A percentile compares a stretch with the other conserved stretches of the same genome.
phyloP scores from a whole-genome alignment of 1,284 basidiomycete genomes.

The Ganoderma multipileum region DNA sequence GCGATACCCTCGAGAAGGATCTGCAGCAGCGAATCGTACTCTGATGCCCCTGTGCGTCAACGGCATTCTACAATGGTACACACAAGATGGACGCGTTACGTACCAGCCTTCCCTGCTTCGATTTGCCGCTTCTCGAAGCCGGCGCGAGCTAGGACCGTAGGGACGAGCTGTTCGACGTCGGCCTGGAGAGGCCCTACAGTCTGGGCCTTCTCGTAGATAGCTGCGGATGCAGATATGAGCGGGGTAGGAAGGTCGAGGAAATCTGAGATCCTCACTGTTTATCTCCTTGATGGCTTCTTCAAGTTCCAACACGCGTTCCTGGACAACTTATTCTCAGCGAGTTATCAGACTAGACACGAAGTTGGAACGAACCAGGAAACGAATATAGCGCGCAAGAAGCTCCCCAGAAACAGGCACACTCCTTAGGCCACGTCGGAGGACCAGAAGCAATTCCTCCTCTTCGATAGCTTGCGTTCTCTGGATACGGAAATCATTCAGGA shows the following conservation, averaged over 20 bases:
- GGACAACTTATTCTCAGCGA: background rate
- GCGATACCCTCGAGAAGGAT: conserved; percentile 67
- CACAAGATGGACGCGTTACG: conserved; percentile 17
- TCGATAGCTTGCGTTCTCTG: conserved; percentile 58
- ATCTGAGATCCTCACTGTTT: conserved; percentile 19
- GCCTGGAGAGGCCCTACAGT: conserved; percentile 58
- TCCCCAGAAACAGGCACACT: conserved; percentile 75
- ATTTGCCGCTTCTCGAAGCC: conserved; percentile 66
- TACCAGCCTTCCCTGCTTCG: conserved; percentile 54
- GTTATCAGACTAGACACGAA: background rate
- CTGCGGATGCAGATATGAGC: conserved; percentile 43
- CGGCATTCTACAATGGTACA: background rate
- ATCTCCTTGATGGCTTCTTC: conserved; percentile 38
- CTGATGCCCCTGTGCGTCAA: conserved; percentile 7
- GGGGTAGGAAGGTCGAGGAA: background rate
- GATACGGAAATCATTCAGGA: conserved; percentile 8
- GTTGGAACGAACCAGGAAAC: conserved; percentile 56
- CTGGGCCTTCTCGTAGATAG: conserved; percentile 63
- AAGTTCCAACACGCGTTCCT: conserved; percentile 41
- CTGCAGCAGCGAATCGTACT: conserved; percentile 56
- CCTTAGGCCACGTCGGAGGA: conserved; percentile 61
- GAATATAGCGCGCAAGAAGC: conserved; percentile 77
- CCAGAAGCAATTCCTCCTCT: conserved; percentile 47
- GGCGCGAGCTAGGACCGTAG: conserved; percentile 70
- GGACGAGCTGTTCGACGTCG: conserved; percentile 72